A percentile compares a stretch with the other conserved stretches of the same genome.
Evolutionary conservation across 2,329 filamentous ascomycete species (phyloP).

Genomic region (Talaromyces sp.): DNA sequence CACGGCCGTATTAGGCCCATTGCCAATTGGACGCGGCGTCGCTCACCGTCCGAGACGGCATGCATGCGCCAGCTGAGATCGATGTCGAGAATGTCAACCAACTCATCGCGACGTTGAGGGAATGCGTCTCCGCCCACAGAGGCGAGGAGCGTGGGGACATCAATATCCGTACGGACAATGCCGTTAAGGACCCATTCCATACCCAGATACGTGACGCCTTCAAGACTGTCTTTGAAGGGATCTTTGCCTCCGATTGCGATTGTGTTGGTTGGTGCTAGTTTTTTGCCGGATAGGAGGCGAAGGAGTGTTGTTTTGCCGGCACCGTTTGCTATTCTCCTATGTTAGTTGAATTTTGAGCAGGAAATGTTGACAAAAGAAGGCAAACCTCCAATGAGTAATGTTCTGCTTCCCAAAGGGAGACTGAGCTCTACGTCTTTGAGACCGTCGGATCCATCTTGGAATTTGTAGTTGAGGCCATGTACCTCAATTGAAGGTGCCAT

Average conservation of each 20-base stretch:
- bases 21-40: constrained; percentile 84
- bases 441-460: constrained; percentile 78
- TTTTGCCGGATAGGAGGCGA: constrained; percentile 89
- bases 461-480: constrained; percentile 75
- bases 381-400: constrained; percentile 77
- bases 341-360: background rate
- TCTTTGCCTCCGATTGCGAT: constrained; percentile 78
- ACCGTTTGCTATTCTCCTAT: constrained; percentile 63
- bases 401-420: constrained; percentile 77
- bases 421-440: constrained; percentile 67
- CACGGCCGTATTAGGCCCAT: constrained; percentile 93
- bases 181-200: constrained; percentile 98
- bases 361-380: background rate
- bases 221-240: constrained; percentile 82
- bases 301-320: constrained; percentile 96
- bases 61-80: constrained; percentile 93
- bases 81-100: constrained; percentile 83
- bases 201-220: constrained; percentile 94
- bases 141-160: constrained; percentile 75
- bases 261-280: constrained; percentile 70
- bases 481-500: constrained; percentile 62
- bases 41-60: constrained; percentile 87
- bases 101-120: constrained; percentile 74
- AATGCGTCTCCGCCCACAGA: constrained; percentile 84
- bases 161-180: constrained; percentile 92